These are phyloP conservation scores for Saccharomycopsis fodiens DNA, from an alignment of 805 yeast species.

Conservation along the genomic window DNA sequence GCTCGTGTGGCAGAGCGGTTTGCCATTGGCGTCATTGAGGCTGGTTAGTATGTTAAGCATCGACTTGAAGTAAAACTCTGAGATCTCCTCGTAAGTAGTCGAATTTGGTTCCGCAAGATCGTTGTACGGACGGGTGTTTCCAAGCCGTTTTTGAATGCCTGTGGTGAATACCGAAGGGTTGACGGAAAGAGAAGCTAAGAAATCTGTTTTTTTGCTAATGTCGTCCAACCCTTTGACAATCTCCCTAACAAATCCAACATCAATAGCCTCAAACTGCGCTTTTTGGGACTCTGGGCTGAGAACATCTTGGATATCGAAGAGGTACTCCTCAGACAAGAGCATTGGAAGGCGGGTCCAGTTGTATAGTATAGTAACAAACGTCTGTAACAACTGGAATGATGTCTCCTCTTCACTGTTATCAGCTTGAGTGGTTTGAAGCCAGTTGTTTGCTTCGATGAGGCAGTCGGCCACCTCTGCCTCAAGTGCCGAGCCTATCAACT, in stretches of 20 bases:
- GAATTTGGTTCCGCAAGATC: constrained; percentile 27
- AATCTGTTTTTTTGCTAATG: background rate
- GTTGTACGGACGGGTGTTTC: constrained; percentile 42
- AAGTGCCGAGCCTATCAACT: constrained; percentile 26
- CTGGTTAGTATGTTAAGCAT: constrained; percentile 1
- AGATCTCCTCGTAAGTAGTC: constrained; percentile 25
- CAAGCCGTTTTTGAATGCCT: constrained; percentile 40
- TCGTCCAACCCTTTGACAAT: background rate
- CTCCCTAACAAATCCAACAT: background rate
- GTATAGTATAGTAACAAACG: background rate
- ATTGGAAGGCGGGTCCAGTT: background rate
- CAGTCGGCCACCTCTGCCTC: background rate
- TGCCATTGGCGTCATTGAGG: background rate
- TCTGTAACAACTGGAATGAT: background rate
- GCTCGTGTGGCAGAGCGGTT: background rate
- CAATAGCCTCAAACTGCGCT: background rate
- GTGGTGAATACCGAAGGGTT: constrained; percentile 35
- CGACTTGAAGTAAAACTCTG: constrained; percentile 5
- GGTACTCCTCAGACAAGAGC: background rate
- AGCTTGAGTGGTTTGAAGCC: background rate
- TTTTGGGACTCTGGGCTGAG: background rate
- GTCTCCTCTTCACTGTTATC: background rate
- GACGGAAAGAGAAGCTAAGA: background rate
- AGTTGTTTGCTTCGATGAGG: background rate
- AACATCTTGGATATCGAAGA: constrained; percentile 7